Conservation (phyloP, 805 yeast genomes). For the Candida nanaspora region DNA sequence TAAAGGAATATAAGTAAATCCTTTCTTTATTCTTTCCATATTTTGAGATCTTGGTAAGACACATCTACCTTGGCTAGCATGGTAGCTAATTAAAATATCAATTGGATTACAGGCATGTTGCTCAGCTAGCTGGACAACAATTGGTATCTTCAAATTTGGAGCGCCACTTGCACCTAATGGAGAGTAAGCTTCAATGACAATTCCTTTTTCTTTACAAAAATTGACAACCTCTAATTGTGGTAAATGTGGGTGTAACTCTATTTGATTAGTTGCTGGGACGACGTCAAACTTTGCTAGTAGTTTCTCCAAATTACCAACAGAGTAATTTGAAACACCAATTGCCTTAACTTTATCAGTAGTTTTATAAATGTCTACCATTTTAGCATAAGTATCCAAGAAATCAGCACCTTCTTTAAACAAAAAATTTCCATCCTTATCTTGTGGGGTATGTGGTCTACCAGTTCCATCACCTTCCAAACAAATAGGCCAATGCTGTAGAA, state of each 20-base stretch:
- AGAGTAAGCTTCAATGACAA: slow-evolving; percentile 46
- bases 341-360: slow-evolving; percentile 41
- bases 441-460: slow-evolving; percentile 31
- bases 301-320: slow-evolving; percentile 30
- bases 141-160: slow-evolving; percentile 47
- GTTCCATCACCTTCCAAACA: slow-evolving; percentile 32
- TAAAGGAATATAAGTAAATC: slow-evolving; percentile 28
- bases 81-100: slow-evolving; percentile 57
- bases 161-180: slow-evolving; percentile 65
- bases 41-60: slow-evolving; percentile 69
- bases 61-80: slow-evolving; percentile 52
- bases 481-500: slow-evolving; percentile 47
- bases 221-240: slow-evolving; percentile 33
- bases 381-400: slow-evolving; percentile 64
- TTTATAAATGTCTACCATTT: slow-evolving; percentile 64
- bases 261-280: slow-evolving; percentile 49
- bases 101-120: slow-evolving; percentile 47
- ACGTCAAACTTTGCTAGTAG: slow-evolving; percentile 36
- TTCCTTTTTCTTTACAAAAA: slow-evolving; percentile 29
- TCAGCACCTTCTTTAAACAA: slow-evolving; percentile 80
- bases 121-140: slow-evolving; percentile 44
- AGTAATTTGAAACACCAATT: slow-evolving; percentile 54
- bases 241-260: slow-evolving; percentile 43
- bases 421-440: slow-evolving; percentile 32
- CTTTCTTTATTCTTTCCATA: slow-evolving; percentile 46